phyloP scores from a whole-genome alignment of 139 green algal species.

The Micromonas pusilla region DNA sequence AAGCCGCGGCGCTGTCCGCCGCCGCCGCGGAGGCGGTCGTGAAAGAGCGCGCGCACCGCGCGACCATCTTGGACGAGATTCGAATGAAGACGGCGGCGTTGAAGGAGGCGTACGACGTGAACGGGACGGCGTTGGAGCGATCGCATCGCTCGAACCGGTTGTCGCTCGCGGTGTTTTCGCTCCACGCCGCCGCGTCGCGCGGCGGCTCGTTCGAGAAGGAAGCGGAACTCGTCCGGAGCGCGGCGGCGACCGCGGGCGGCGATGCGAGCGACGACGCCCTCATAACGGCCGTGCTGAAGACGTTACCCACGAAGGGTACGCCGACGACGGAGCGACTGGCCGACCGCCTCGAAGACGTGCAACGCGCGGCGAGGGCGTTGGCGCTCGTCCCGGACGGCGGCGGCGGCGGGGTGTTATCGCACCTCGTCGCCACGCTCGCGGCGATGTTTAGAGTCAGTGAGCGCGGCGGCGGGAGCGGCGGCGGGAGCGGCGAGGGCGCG shows the following conservation, averaged over 20 bases:
- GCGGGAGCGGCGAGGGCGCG: background rate
- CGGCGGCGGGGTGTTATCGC: background rate
- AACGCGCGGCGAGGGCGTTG: background rate
- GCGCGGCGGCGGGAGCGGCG: too few species aligned
- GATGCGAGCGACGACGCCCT: background rate
- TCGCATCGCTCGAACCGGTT: background rate
- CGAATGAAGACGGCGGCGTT: background rate
- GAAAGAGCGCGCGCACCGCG: background rate
- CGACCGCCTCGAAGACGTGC: background rate
- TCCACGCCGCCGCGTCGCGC: background rate
- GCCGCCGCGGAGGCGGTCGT: background rate
- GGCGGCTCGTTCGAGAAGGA: background rate
- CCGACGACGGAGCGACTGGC: background rate
- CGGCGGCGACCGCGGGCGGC: background rate
- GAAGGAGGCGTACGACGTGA: background rate
- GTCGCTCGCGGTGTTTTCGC: background rate
- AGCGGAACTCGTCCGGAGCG: background rate
- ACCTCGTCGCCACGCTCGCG: background rate
- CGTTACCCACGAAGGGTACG: background rate
- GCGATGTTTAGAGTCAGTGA: background rate
- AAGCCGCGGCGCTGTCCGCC: background rate
- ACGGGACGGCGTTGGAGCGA: background rate
- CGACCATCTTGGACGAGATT: background rate
- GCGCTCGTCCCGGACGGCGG: background rate
- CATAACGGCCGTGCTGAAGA: background rate